Percentiles rank a stretch among this genome's conserved stretches.
phyloP scores from a whole-genome alignment of 2,329 filamentous ascomycete genomes.

The Chaetomiaceae sp. region DNA sequence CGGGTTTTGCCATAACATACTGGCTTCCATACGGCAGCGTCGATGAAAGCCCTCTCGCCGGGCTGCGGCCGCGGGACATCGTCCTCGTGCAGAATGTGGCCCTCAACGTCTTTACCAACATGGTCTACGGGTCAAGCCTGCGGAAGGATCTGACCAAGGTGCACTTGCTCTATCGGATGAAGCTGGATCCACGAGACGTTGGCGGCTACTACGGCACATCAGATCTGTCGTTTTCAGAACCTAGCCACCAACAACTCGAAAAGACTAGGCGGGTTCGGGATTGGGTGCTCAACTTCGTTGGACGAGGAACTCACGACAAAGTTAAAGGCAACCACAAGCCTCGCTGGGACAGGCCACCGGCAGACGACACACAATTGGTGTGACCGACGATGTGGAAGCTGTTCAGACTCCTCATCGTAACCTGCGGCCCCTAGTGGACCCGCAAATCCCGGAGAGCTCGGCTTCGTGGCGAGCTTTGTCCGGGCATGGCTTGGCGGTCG shows the following conservation, averaged over 20 bases:
- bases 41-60: slow-evolving; percentile 32
- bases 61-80: slow-evolving; percentile 67
- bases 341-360: slow-evolving; percentile 29
- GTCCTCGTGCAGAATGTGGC: slow-evolving; percentile 77
- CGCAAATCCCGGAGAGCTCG: slow-evolving; percentile 6
- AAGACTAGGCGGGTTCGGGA: slow-evolving; percentile 66
- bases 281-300: slow-evolving; percentile 71
- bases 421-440: too few relatives aligned
- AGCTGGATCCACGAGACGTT: slow-evolving; percentile 46
- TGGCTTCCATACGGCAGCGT: slow-evolving; percentile 59
- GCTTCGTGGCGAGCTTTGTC: not conserved
- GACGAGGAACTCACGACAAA: not conserved
- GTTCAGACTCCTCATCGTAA: not conserved
- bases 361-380: slow-evolving; percentile 27
- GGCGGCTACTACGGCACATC: slow-evolving; percentile 54
- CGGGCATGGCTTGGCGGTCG: not conserved
- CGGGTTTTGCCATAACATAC: slow-evolving; percentile 77
- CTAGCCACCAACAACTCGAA: slow-evolving; percentile 47
- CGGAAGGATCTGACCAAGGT: slow-evolving; percentile 66
- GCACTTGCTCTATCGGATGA: slow-evolving; percentile 58
- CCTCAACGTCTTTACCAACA: slow-evolving; percentile 67
- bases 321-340: not conserved
- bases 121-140: slow-evolving; percentile 81
- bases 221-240: slow-evolving; percentile 39
- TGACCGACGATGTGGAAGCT: not conserved